Evolutionary conservation across 78 protist species (phyloP), one percentile per base, ranked within the genome.

Genomic region (Trichosphaerium sp.): DNA sequence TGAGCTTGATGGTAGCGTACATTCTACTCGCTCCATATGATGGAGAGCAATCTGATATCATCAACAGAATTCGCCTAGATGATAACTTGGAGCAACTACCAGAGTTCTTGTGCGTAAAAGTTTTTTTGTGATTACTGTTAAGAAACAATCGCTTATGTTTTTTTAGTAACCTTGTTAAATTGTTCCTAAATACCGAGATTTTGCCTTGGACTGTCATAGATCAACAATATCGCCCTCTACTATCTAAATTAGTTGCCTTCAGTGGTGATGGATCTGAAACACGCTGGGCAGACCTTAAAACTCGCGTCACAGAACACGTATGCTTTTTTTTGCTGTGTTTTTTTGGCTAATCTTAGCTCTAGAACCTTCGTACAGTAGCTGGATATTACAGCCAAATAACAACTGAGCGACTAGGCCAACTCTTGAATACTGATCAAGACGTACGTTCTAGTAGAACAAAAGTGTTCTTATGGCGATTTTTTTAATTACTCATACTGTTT

Each of bases 291-390:
- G 78, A 65, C 31, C 52, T 84, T 21, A 70, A 65, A 34, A 42
- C 35, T 40, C 73, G 90, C 29, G 83, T 84, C 34, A 57, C 77
- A 21, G 77, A 80, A 56, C 91, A 85, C 67, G 82, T 78, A 65
- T 40, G 71, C 66, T 6, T 23, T 38, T n/a, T n/a, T n/a, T n/a
- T n/a, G n/a, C n/a, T 25, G 26, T 69, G 1, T 25, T 37, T 43
- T 42, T 42, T 37, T 7, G 14, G 1, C 25, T 4, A 37, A 60
- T 14, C 26, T 66, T 28, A 2, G 7, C 32, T 75, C 25, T 56
- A 82, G 70, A 86, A 86, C 65, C 54, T 86, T 43, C 52, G 73
- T 10, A 82, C 72, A 14, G 25, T 86, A 52, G 76, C 75, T 43
- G 62, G 72, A 34, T 86, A 86, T 66, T 86, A 81, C 78, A 60